phyloP scores from a whole-genome alignment of 169 alveolate species.

The Plasmodium fragile region DNA sequence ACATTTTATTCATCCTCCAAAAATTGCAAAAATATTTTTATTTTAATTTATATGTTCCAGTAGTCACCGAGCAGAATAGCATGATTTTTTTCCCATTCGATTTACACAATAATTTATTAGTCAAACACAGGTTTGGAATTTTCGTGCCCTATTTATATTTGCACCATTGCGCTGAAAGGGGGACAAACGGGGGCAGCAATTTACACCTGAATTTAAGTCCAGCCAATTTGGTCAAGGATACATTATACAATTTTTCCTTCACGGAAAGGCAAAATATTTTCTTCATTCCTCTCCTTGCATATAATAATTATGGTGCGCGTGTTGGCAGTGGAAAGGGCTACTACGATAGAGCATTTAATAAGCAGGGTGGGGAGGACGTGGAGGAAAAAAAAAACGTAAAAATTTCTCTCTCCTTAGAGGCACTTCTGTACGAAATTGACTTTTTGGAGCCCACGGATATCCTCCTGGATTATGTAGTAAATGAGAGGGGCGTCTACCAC shows the following conservation, averaged over 20 bases:
- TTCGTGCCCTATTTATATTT: slow-evolving; percentile 42
- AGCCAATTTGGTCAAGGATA: slow-evolving; percentile 14
- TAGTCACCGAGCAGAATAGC: slow-evolving; percentile 23
- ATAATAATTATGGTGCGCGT: slow-evolving; percentile 48
- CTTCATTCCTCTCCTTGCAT: slow-evolving; percentile 57
- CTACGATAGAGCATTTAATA: slow-evolving; percentile 45
- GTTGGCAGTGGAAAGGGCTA: slow-evolving; percentile 73
- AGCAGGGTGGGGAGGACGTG: not conserved
- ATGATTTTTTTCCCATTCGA: slow-evolving; percentile 58
- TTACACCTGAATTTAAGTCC: slow-evolving; percentile 22
- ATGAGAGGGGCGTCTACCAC: slow-evolving; percentile 49
- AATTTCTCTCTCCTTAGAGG: slow-evolving; percentile 32
- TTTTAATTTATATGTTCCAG: slow-evolving; percentile 40
- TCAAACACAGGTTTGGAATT: slow-evolving; percentile 34
- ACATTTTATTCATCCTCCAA: slow-evolving; percentile 48
- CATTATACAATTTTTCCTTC: slow-evolving; percentile 17
- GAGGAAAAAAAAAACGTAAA: slow-evolving; percentile 9
- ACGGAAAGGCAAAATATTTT: slow-evolving; percentile 23
- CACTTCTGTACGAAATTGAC: slow-evolving; percentile 35
- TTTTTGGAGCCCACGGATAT: slow-evolving; percentile 44
- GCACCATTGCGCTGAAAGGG: not conserved
- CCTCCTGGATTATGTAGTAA: slow-evolving; percentile 46
- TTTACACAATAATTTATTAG: slow-evolving; percentile 26
- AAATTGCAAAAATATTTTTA: slow-evolving; percentile 42
- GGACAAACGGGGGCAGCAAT: not conserved